These are phyloP conservation scores for Gentiana macrophylla DNA, from an alignment of 257 asterid genomes.

Conservation along the genomic window DNA sequence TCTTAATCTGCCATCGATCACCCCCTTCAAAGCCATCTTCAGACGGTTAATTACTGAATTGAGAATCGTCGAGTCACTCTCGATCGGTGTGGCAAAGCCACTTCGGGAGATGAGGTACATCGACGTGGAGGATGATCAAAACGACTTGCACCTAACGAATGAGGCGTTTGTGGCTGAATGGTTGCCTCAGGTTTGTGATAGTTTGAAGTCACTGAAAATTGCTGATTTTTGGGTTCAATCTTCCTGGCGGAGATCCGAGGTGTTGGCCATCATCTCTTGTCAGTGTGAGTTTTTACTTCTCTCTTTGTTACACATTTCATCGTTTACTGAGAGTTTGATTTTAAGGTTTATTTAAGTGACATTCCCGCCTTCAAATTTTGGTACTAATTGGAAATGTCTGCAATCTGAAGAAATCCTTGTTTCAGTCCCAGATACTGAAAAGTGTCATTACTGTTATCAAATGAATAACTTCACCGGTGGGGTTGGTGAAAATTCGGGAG, in stretches of 20 bases:
- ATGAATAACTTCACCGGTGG: too few species aligned
- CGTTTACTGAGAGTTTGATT: too few species aligned
- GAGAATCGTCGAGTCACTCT: slow-evolving; percentile 33
- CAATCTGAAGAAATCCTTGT: too few species aligned
- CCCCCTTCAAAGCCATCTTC: slow-evolving; percentile 56
- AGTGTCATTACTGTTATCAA: too few species aligned
- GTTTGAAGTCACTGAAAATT: slow-evolving; percentile 36
- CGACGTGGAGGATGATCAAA: slow-evolving; percentile 53
- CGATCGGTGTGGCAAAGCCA: slow-evolving; percentile 62
- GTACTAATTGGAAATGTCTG: too few species aligned
- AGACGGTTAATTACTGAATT: slow-evolving; percentile 30
- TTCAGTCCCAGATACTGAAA: too few species aligned
- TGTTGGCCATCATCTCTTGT: slow-evolving; percentile 44
- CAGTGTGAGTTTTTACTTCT: slow-evolving; percentile 29
- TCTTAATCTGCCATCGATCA: slow-evolving; percentile 30
- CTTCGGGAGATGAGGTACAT: slow-evolving; percentile 34
- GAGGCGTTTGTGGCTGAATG: slow-evolving; percentile 37
- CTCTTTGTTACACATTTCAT: background rate
- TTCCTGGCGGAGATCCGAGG: slow-evolving; percentile 58
- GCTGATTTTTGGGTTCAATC: slow-evolving; percentile 81
- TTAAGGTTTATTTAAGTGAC: background rate
- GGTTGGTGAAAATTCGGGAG: too few species aligned
- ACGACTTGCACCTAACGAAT: slow-evolving; percentile 52
- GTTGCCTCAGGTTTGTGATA: slow-evolving; percentile 38
- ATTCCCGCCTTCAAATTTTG: too few species aligned